Evolutionary conservation across 2,329 filamentous ascomycete genomes (phyloP).

Genomic region (Trichoderma semiorbis): DNA sequence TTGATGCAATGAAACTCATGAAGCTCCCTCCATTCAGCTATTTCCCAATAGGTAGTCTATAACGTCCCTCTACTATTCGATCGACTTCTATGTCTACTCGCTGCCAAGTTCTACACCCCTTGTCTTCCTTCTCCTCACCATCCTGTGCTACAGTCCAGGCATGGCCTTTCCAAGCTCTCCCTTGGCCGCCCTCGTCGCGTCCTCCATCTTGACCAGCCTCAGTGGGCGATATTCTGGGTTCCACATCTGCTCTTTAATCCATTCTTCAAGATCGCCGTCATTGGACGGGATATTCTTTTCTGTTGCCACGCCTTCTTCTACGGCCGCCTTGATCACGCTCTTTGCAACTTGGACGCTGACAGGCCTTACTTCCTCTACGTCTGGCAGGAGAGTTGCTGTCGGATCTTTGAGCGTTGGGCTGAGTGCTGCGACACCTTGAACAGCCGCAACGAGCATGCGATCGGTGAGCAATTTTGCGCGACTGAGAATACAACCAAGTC

Average conservation of each 20-base stretch:
- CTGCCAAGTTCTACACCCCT: neutral
- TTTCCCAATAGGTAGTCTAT: neutral
- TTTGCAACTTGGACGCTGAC: slow-evolving; percentile 76
- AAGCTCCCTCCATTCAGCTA: neutral
- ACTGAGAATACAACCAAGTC: slow-evolving; percentile 71
- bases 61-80: neutral
- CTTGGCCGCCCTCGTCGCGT: slow-evolving; percentile 55
- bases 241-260: slow-evolving; percentile 81
- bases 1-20: no score
- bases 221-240: slow-evolving; percentile 64
- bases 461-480: slow-evolving; percentile 66
- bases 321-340: slow-evolving; percentile 68
- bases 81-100: neutral
- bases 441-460: slow-evolving; percentile 77
- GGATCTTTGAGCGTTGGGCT: slow-evolving; percentile 66
- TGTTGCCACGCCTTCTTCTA: slow-evolving; percentile 65
- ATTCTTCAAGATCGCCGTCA: slow-evolving; percentile 58
- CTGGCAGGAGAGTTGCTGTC: slow-evolving; percentile 67
- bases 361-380: slow-evolving; percentile 68
- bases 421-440: slow-evolving; percentile 66
- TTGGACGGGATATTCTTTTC: slow-evolving; percentile 60
- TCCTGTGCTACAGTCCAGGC: slow-evolving; percentile 23
- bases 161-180: slow-evolving; percentile 32
- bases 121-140: neutral
- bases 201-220: slow-evolving; percentile 50